phyloP scores from a whole-genome alignment of 2,329 filamentous ascomycete genomes.

The Annulohypoxylon truncatum region DNA sequence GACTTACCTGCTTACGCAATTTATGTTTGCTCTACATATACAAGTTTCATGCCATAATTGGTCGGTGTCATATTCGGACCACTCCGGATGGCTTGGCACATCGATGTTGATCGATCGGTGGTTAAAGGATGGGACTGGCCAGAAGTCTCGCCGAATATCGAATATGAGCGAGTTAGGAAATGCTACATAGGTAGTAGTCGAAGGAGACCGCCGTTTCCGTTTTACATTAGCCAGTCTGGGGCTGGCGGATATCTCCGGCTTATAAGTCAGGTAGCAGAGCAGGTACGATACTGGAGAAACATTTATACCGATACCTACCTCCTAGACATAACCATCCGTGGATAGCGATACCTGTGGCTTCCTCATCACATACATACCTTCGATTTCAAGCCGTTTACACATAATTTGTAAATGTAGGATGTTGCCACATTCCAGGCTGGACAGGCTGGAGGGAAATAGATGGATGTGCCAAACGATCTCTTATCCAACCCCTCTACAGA shows the following conservation, averaged over 20 bases:
- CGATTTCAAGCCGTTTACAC: not conserved
- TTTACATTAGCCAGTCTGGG: constrained; percentile 7
- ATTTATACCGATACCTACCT: not conserved
- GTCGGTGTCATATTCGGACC: not conserved
- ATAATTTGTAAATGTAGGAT: not conserved
- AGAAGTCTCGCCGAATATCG: constrained; percentile 9
- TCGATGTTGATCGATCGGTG: not conserved
- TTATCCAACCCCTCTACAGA: not conserved
- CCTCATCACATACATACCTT: not conserved
- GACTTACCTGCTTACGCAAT: constrained; percentile 17
- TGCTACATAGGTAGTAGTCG: constrained; percentile 2
- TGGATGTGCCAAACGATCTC: not conserved
- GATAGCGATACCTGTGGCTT: not conserved
- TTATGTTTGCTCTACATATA: constrained; percentile 10
- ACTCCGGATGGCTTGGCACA: constrained; percentile 13
- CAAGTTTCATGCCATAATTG: constrained; percentile 13
- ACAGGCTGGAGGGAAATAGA: not conserved
- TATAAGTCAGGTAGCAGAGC: not conserved
- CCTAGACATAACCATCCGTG: not conserved
- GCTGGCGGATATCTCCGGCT: constrained; percentile 10
- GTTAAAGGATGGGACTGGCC: not conserved
- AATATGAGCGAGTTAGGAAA: not conserved
- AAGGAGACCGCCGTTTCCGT: constrained; percentile 8
- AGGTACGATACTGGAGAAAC: not conserved
- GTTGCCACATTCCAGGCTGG: not conserved